These are phyloP conservation scores for Lasiodiplodia sp. DNA, from an alignment of 2,329 filamentous ascomycete genomes.

Conservation along the genomic window DNA sequence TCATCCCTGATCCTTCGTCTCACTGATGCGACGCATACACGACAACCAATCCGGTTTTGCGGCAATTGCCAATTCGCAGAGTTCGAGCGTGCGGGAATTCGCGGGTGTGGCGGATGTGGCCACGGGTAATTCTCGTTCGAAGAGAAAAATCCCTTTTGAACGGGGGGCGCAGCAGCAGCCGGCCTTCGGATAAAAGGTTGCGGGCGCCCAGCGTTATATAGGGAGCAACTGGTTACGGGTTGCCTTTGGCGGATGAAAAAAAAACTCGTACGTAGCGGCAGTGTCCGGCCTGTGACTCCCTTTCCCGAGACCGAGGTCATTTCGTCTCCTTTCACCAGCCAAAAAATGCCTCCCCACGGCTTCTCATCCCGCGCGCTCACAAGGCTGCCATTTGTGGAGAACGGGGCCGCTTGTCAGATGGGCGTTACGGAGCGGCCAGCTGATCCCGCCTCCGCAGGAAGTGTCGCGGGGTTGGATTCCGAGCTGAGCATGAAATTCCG, in stretches of 20 bases:
- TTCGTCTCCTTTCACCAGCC: not conserved
- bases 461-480: not conserved
- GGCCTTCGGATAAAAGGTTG: conserved; percentile 3
- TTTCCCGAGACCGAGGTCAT: conserved; percentile 8
- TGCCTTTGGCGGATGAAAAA: not conserved
- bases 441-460: not conserved
- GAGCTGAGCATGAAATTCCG: not conserved
- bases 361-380: not conserved
- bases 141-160: not conserved
- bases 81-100: not conserved
- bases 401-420: not conserved
- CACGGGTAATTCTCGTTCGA: not conserved
- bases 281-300: conserved; percentile 4
- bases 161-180: not conserved
- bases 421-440: not conserved
- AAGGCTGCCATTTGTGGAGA: not conserved
- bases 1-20: not conserved
- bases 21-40: not conserved
- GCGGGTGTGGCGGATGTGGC: not conserved
- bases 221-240: conserved; percentile 18
- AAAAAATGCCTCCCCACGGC: not conserved
- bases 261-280: not conserved
- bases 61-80: not conserved
- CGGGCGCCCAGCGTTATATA: conserved; percentile 21
- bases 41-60: not conserved